Evolutionary conservation across 2,329 filamentous ascomycete genomes (phyloP).

Genomic region (Cladosporium sp.): DNA sequence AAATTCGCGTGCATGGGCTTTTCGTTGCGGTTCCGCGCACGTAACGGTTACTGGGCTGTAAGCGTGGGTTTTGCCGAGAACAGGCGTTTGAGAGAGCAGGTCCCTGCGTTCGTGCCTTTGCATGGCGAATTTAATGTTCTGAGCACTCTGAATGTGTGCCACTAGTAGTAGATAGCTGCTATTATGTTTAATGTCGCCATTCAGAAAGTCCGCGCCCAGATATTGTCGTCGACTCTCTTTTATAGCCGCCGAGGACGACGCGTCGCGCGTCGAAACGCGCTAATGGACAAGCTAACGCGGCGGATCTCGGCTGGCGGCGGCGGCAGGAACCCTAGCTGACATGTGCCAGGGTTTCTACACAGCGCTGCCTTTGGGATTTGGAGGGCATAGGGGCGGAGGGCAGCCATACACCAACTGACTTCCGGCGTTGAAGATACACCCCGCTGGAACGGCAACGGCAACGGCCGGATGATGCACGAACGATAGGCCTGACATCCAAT

Average conservation of each 20-base stretch:
- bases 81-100: neutral
- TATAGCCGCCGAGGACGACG: neutral
- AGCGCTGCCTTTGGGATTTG: neutral
- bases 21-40: neutral
- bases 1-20: neutral
- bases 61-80: neutral
- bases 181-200: slow-evolving; percentile 8
- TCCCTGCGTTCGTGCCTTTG: neutral
- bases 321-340: neutral
- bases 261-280: neutral
- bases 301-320: neutral
- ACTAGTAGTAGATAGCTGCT: slow-evolving; percentile 8
- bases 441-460: neutral
- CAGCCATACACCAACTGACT: neutral
- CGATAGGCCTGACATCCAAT: neutral
- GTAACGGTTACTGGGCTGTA: neutral
- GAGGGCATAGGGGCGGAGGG: slow-evolving; percentile 4
- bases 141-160: neutral
- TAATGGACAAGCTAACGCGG: neutral
- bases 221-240: neutral
- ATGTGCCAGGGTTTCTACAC: slow-evolving; percentile 4
- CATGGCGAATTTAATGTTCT: slow-evolving; percentile 1
- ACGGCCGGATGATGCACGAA: slow-evolving; percentile 1
- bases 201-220: neutral
- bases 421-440: neutral